These are phyloP conservation scores for Rhinocladiella similis DNA, from an alignment of 2,329 filamentous ascomycete species.

Conservation along the genomic window DNA sequence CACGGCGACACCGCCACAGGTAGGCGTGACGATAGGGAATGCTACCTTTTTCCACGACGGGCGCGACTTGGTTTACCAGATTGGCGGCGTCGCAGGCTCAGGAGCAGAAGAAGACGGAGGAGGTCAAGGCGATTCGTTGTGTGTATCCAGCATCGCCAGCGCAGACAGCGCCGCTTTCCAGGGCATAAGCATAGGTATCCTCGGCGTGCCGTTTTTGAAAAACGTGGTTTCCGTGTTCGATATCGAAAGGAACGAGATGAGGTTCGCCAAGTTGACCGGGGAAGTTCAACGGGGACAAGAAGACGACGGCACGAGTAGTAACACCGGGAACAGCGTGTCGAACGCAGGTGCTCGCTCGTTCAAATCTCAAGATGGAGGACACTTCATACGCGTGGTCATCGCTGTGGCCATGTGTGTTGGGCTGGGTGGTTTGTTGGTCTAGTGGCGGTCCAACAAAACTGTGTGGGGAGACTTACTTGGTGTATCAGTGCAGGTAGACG, in stretches of 20 bases:
- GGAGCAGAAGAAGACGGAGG: too few species aligned
- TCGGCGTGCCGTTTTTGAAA: constrained; percentile 52
- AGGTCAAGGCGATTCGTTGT: constrained; percentile 26
- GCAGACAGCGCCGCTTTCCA: constrained; percentile 19
- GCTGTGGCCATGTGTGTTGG: too few species aligned
- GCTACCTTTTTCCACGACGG: constrained; percentile 36
- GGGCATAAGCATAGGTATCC: constrained; percentile 25
- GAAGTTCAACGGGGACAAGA: constrained; percentile 2
- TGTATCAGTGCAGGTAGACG: too few species aligned
- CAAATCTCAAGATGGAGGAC: too few species aligned
- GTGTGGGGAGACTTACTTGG: too few species aligned
- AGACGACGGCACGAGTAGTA: neutral
- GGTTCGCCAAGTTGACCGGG: constrained; percentile 8
- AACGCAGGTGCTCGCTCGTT: too few species aligned
- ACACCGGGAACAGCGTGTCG: neutral
- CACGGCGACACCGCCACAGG: constrained; percentile 39
- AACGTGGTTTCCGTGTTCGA: constrained; percentile 55
- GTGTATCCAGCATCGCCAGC: constrained; percentile 19
- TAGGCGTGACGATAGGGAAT: constrained; percentile 44
- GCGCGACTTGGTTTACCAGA: constrained; percentile 35
- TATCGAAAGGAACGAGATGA: constrained; percentile 39
- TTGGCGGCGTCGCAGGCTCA: too few species aligned
- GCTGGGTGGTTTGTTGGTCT: too few species aligned
- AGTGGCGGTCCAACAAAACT: too few species aligned
- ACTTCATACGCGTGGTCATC: too few species aligned